Percentiles rank a stretch among this genome's conserved stretches.
These are phyloP conservation scores for Adansonia gregorii DNA, from an alignment of 441 rosid species.

Conservation along the genomic window DNA sequence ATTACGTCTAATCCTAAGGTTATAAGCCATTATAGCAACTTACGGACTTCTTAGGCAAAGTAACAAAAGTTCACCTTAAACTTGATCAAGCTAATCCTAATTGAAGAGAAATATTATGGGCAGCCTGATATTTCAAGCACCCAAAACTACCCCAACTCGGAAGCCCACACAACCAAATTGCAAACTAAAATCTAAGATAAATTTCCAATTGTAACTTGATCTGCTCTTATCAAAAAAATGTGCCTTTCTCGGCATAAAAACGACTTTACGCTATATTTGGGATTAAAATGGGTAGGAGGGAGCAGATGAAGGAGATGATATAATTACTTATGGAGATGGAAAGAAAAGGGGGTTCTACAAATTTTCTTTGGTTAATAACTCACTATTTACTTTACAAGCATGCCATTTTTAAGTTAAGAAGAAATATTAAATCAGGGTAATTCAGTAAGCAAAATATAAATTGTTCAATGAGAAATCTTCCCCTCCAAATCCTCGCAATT, in stretches of 20 bases:
- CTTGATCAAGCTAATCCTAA: neutral
- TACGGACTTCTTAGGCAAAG: neutral
- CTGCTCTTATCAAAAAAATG: neutral
- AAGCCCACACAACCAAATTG: neutral
- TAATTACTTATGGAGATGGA: neutral
- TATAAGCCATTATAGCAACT: neutral
- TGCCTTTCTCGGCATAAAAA: neutral
- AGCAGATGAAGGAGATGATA: slow-evolving; percentile 7
- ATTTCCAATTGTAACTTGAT: neutral
- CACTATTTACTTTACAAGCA: neutral
- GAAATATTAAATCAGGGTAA: neutral
- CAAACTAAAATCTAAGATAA: neutral
- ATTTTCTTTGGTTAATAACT: slow-evolving; percentile 5
- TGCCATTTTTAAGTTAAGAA: neutral
- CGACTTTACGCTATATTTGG: neutral
- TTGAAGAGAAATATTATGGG: neutral
- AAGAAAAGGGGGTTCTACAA: neutral
- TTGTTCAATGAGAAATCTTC: neutral
- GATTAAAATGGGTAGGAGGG: neutral
- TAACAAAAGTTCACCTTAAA: neutral
- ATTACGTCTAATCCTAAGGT: neutral
- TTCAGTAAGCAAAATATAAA: neutral
- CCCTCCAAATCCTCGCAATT: neutral
- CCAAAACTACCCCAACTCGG: neutral
- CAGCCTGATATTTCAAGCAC: neutral